Base-by-base conservation (phyloP, 352 stramenopile genomes). In the Globisporangium paddicum region DNA sequence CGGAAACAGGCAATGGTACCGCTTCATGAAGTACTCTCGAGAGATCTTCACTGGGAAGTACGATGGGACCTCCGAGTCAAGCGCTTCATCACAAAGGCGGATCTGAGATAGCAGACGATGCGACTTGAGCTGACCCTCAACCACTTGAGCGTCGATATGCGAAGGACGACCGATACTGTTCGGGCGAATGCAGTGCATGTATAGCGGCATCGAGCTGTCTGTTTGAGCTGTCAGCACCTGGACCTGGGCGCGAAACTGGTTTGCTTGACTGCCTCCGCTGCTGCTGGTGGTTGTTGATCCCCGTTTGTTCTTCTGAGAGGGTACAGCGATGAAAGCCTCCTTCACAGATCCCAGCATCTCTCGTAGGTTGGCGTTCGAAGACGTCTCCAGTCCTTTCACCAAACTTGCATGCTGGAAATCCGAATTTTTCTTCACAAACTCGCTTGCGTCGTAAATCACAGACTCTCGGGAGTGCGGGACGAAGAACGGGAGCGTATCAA, bases 401-500 rank as follows among this genome's bases (percentile, higher is more conserved):
- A 90, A 25, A 21, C 58, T 71, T 38, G 60, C 14, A 19, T 73
- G 76, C 55, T 77, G 64, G 18, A 80, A 84, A 18, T 90, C 78
- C 3, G 78, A 82, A 45, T 90, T 88, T 58, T 87, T 88, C 56
- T 77, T 76, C 19, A 90, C 76, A 56, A 90, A 90, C 7, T 85
- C 75, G 10, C 38, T 73, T 13, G 76, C 78, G 46, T 88, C 80
- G 50, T 90, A 90, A 14, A 73, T 57, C 3, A 88, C 69, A 14
- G 69, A 30, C 16, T 68, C 67, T n/a, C 77, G 70, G 6, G 76
- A 62, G 30, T 90, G 78, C 0, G 74, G 76, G 5, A 88, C 67
- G 16, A 71, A 50, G 41, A 90, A 90, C 3, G 48, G 59, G 14
- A 90, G 58, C 0, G 40, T 23, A 11, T 63, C 67, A 0, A 41